Percentiles rank a stretch among this genome's conserved stretches.
Conservation (phyloP, 805 yeast genomes). For the Spathaspora gorwiae region DNA sequence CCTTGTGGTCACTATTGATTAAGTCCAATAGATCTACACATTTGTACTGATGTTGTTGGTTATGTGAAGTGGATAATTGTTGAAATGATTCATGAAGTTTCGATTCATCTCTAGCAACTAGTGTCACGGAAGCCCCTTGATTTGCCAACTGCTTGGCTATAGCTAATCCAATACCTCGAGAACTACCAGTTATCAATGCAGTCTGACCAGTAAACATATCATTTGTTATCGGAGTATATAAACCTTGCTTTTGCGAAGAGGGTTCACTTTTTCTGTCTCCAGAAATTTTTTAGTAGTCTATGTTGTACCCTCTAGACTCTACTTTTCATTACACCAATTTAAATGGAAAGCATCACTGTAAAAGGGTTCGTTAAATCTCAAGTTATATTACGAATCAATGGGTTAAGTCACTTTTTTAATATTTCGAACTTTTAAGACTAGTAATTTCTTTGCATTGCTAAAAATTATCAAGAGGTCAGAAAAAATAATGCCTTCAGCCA, state of each 20-base stretch:
- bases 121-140: conserved; percentile 27
- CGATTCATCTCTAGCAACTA: conserved; percentile 32
- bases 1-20: conserved; percentile 16
- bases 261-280: not conserved
- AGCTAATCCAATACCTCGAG: conserved; percentile 34
- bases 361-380: too few species aligned
- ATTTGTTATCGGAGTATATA: not conserved
- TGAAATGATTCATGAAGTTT: conserved; percentile 20
- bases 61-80: conserved; percentile 4
- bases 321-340: too few species aligned
- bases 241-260: not conserved
- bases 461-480: not conserved
- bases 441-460: not conserved
- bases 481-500: conserved; percentile 8
- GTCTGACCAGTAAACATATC: conserved; percentile 12
- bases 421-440: too few species aligned
- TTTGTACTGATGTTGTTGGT: conserved; percentile 8
- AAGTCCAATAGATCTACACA: conserved; percentile 10
- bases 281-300: not conserved
- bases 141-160: conserved; percentile 23
- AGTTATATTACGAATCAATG: not conserved
- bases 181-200: conserved; percentile 40
- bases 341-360: too few species aligned
- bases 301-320: not conserved
- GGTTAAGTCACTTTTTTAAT: not conserved